Evolutionary conservation across 2,329 filamentous ascomycete genomes (phyloP), one percentile per base, ranked within the genome.

Genomic region (Pseudohalonectria lignicola): DNA sequence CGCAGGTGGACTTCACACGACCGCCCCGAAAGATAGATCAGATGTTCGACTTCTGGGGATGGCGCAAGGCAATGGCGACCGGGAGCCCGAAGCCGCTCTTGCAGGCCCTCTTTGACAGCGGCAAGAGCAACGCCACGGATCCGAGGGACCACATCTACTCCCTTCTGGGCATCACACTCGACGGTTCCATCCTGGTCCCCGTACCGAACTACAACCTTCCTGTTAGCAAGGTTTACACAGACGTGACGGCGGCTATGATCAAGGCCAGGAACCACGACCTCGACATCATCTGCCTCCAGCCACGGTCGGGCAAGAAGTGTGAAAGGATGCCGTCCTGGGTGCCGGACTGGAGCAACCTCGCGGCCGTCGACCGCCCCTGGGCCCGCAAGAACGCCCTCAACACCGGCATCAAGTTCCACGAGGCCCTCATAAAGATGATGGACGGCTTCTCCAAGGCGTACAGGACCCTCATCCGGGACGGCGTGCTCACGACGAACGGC

Each of bases 271-370:
- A n/a, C n/a, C 20, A 32, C 15, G 37, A 40, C 4, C 37, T 45
- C 9, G 45, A 47, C 21, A 19, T 47, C 6, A 25, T 47, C 4
- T 31, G 35, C 21, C 37, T 48, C 8, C 41, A 41, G 2, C 19
- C 33, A 4, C 41, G 43, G 4, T 45, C 43, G 31, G 35, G 29
- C 9, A 46, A 43, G 25, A 41, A 15, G 5, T 45, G 43, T n/a
- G n/a, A n/a, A n/a, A 43, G 39, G 45, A 37, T 46, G 6, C 44
- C 44, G 5, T 43, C 42, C 2, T 46, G 44, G 44, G 40, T 40
- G 5, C 42, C 44, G 4, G 43, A 41, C 37, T 46, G 42, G 42
- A 39, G 39, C 5, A 15, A 34, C 13, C 32, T 34, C 19, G 32
- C 32, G 19, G 18, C 21, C 32, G 32, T 23, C 18, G 32, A 34